Percentiles rank a stretch among this genome's conserved stretches.
Evolutionary conservation across 805 yeast species (phyloP).

Genomic region (Cyberlindnera amylophila): DNA sequence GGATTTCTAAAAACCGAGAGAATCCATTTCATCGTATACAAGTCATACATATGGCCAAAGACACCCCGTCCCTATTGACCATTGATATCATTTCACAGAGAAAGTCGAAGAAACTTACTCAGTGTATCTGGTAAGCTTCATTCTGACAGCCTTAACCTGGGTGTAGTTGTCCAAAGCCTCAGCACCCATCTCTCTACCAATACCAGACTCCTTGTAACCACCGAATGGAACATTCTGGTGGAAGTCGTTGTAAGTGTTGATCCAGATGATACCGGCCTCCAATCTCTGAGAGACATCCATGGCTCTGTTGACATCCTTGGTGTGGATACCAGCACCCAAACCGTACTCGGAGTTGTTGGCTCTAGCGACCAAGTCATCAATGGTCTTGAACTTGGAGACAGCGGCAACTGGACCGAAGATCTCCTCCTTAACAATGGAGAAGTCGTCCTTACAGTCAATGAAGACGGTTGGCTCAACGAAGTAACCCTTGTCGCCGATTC

Average conservation of each 20-base stretch:
- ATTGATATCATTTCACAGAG: not conserved
- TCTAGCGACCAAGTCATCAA: conserved; percentile 49
- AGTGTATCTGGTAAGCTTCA: conserved; percentile 31
- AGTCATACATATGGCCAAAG: not conserved
- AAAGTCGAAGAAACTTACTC: conserved; percentile 5
- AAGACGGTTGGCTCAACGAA: conserved; percentile 62
- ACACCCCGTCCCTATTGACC: not conserved
- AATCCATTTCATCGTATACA: conserved; percentile 1
- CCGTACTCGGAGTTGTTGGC: conserved; percentile 62
- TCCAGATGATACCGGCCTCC: conserved; percentile 63
- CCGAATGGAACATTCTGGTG: conserved; percentile 67
- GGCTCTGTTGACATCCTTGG: conserved; percentile 50
- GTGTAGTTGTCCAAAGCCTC: conserved; percentile 64
- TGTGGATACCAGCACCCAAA: conserved; percentile 65
- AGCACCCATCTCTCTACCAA: conserved; percentile 71
- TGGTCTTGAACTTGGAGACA: conserved; percentile 51
- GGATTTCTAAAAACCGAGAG: not conserved
- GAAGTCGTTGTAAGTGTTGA: conserved; percentile 67
- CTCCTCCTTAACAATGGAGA: conserved; percentile 56
- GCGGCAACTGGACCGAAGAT: conserved; percentile 68
- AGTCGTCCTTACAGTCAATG: conserved; percentile 47
- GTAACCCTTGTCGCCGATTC: conserved; percentile 54
- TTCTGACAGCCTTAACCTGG: conserved; percentile 64
- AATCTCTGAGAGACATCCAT: conserved; percentile 50
- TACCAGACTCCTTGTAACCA: conserved; percentile 65